phyloP scores from a whole-genome alignment of 2,329 filamentous ascomycete species.

The Penicillium verrucosum region DNA sequence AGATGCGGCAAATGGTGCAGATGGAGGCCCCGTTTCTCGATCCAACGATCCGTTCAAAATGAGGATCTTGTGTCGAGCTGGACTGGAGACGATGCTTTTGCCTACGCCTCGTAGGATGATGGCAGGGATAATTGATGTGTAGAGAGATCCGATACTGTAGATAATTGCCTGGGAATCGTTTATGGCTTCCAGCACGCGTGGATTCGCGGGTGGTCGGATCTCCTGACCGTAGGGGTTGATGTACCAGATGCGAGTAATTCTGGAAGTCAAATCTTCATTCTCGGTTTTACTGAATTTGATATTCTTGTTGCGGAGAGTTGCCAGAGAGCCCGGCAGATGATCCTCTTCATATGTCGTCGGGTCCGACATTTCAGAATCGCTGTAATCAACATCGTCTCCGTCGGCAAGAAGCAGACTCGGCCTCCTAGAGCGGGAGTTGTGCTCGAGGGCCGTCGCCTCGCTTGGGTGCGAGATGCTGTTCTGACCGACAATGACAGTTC shows the following conservation, averaged over 20 bases:
- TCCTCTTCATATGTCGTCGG: constrained; percentile 45
- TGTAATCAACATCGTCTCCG: constrained; percentile 32
- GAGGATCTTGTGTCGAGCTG: constrained; percentile 67
- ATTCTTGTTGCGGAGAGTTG: constrained; percentile 73
- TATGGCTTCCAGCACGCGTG: constrained; percentile 70
- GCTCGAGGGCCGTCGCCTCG: constrained; percentile 55
- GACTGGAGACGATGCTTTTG: constrained; percentile 54
- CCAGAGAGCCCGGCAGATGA: constrained; percentile 62
- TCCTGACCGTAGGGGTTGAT: constrained; percentile 99
- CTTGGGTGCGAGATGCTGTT: constrained; percentile 88
- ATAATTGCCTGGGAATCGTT: constrained; percentile 65
- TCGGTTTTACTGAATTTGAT: constrained; percentile 77
- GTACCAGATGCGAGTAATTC: constrained; percentile 87
- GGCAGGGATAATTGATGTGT: constrained; percentile 82
- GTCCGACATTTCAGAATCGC: constrained; percentile 33
- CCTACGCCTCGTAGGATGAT: constrained; percentile 76
- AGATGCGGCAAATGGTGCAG: constrained; percentile 63
- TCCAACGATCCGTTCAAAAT: constrained; percentile 82
- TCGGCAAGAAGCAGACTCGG: constrained; percentile 38
- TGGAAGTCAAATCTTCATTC: constrained; percentile 73
- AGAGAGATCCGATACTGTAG: constrained; percentile 91
- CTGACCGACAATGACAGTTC: constrained; percentile 78
- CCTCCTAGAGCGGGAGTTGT: constrained; percentile 28
- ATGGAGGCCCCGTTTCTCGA: constrained; percentile 75
- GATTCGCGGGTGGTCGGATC: constrained; percentile 79